Evolutionary conservation across 73 alveolate genomes (phyloP), one percentile per base, ranked within the genome.

Genomic region (Uronychia setigera): DNA sequence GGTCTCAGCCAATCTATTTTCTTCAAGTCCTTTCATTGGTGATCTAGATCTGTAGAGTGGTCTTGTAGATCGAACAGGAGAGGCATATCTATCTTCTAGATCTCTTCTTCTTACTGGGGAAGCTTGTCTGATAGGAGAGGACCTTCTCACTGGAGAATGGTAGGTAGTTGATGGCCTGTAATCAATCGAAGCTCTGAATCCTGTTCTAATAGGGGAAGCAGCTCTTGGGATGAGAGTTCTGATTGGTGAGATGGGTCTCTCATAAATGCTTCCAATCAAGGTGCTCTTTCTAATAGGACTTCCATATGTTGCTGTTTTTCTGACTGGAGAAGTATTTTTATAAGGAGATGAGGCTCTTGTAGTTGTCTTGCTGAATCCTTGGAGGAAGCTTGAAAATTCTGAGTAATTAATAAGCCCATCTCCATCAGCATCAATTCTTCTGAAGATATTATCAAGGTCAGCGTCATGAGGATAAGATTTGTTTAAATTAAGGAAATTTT

Each of bases 11-110:
- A 80, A 35, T 29, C 30, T 76, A 32, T 35, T 58, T 80, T 80
- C 86, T 80, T 80, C 86, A 80, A 26, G 1, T 26, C 86, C 86
- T 57, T 35, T 80, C 77, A 80, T 34, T 13, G 86, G 86, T 0
- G 84, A 78, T 46, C 67, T 46, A 11, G 67, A 46, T 19, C 67
- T 46, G 67, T 46, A 46, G n/a, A n/a, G n/a, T 11, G 67, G 67
- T 5, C 67, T 5, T 46, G 67, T 46, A 11, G 5, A 19, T 19
- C 67, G 5, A 46, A 19, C 67, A 5, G 67, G 67, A 46, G 67
- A 46, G 67, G 67, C 5, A 19, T 46, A 46, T 46, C 67, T 46
- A 19, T 46, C 67, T 19, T 46, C 67, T 5, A 11, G 19, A 19
- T 46, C 67, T 46, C 67, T 46, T 19, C 67, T 46, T 19, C 67